Base-by-base conservation (phyloP, 2,329 filamentous ascomycete species). In the Tolypocladium capitatum region DNA sequence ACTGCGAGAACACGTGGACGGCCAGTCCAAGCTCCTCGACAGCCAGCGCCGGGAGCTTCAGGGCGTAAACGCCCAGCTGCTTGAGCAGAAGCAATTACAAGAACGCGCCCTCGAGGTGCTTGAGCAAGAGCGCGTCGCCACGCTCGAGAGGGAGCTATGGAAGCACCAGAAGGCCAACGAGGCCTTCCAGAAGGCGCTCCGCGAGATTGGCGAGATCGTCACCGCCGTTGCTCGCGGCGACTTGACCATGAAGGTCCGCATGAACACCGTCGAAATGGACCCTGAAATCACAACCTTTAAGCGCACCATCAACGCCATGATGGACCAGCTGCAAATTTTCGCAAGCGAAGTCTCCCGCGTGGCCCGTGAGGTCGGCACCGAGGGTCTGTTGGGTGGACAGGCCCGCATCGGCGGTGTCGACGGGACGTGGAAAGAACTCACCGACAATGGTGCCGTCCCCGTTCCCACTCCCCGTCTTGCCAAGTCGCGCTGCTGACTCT, bases 111-210 rank as follows among this genome's bases (percentile, higher is more conserved):
- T 95, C 48, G 83, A 84, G 56, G 79, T 84, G 52, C 83, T 94
- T 46, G 89, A 95, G 66, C 80, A 85, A 54, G 83, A 89, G 64
- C 89, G 92, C 56, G 91, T 97, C 53, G 84, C 86, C 47, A 83
- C 87, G 33, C 75, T 97, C 36, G 91, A 97, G 69, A 81, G 91
- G 50, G 92, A 98, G 67, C 75, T 98, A 50, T 89, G 86, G 73
- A 97, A 97, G 69, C 90, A 96, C 62, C 90, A 95, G 64, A 92
- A 96, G 68, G 92, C 94, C 62, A 98, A 98, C 67, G 83, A 95
- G 67, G 94, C 92, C 57, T 98, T 97, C 76, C 90, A 97, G 64
- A 97, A 97, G 68, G 92, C 92, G 11, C 71, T 98, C 32, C 81
- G 90, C 54, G 92, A 98, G 66, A 97, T 98, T 56, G 92, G 92